Percentiles rank a stretch among this genome's conserved stretches.
phyloP scores from a whole-genome alignment of 176 grass and related monocot species.

The Phoenix roebelenii region DNA sequence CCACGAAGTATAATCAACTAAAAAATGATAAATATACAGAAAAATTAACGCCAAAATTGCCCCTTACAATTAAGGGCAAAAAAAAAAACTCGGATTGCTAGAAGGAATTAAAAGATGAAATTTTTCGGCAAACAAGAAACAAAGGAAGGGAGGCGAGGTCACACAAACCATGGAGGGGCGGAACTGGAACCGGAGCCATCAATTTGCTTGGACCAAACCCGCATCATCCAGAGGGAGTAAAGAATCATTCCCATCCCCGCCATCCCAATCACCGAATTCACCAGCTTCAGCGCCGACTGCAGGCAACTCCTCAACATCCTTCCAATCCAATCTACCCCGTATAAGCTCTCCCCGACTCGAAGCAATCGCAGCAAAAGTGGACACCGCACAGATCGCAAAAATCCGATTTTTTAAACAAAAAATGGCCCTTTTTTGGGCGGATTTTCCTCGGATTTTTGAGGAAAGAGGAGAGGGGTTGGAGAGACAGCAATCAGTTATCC shows the following conservation, averaged over 20 bases:
- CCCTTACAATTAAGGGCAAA: too few relatives aligned
- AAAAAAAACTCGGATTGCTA: neutral
- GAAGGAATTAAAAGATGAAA: neutral
- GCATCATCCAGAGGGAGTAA: slow-evolving; percentile 92
- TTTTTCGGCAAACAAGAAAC: too few relatives aligned
- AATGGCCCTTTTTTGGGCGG: too few relatives aligned
- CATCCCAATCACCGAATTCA: slow-evolving; percentile 73
- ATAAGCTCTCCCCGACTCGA: neutral
- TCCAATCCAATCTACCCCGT: slow-evolving; percentile 18
- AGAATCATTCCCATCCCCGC: slow-evolving; percentile 95
- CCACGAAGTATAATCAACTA: too few relatives aligned
- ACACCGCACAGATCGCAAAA: too few relatives aligned
- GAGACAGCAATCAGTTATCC: too few relatives aligned
- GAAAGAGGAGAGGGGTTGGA: too few relatives aligned
- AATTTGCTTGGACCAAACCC: slow-evolving; percentile 51
- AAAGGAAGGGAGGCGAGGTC: neutral
- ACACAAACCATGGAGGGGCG: slow-evolving; percentile 52
- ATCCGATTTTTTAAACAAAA: too few relatives aligned
- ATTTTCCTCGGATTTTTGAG: too few relatives aligned
- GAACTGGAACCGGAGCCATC: slow-evolving; percentile 4
- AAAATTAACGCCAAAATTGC: too few relatives aligned
- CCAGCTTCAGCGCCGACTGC: slow-evolving; percentile 78
- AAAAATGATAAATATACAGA: too few relatives aligned
- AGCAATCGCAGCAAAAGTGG: too few relatives aligned
- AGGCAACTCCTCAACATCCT: slow-evolving; percentile 49